Base-by-base conservation (phyloP, 2,329 filamentous ascomycete genomes). In the Raffaelea albimanens region DNA sequence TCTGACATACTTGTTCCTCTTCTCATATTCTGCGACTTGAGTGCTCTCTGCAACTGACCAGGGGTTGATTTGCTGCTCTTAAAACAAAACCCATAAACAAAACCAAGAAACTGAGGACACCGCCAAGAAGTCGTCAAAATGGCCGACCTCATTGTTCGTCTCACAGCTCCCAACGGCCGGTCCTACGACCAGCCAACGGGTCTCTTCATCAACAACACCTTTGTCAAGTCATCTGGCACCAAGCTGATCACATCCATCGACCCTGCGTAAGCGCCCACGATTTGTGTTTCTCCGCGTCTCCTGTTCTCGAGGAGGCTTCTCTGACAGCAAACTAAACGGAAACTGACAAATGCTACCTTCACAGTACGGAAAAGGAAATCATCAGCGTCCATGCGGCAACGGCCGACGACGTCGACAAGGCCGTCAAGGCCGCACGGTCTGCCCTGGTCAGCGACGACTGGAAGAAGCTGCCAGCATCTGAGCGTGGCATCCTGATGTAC, bases 401-500 rank as follows among this genome's bases (percentile, higher is more conserved):
- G 3, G 50, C 34, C 5, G 33, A 43, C 40, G 45, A 50, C 39
- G 46, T 51, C 47, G 45, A 50, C 44, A 8, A 47, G 41, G 39
- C 52, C 19, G 46, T 51, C 33, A 25, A 53, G 31, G 39, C 53
- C 29, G 43, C 55, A 40, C 14, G 38, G 10, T 45, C 48, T 3
- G 50, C 50, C 2, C 44, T 52, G 20, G 33, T 29, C 7, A 16
- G 31, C 36, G 42, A 45, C 3, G 29, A 19, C 3, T 52, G 50
- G 47, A 43, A 42, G 40, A 38, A 41, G 22, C 38, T 50, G 22
- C 19, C 47, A 7, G 40, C 41, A 7, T 22, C 38, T 2, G 38
- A 45, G 3, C 65, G 70, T 31, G 60, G 63, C 20, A 60, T 61
- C n/a, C 63, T 67, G 8, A 54, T 75, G 53, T 52, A 63, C 45